phyloP scores from a whole-genome alignment of 768 basidiomycete genomes.

The Asterophora lycoperdoides region DNA sequence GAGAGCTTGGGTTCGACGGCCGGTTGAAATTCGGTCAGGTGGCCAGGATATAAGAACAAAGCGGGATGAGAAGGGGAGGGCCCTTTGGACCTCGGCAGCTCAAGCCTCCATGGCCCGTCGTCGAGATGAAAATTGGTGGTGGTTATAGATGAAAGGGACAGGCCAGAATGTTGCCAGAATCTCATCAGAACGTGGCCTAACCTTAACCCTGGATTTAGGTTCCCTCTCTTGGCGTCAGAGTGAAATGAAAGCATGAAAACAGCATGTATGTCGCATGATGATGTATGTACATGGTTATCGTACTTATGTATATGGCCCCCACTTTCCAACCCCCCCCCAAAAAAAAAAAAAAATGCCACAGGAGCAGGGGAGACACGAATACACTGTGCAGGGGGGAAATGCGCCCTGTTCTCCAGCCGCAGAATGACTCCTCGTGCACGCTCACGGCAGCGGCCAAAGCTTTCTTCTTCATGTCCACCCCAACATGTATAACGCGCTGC shows the following conservation, averaged over 20 bases:
- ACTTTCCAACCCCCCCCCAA: too few relatives aligned
- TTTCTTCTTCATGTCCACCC: too few relatives aligned
- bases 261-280: too few relatives aligned
- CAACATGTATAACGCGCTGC: too few relatives aligned
- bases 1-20: constrained; percentile 19
- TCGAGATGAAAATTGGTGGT: constrained; percentile 13
- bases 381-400: too few relatives aligned
- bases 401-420: not conserved
- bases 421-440: not conserved
- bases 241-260: too few relatives aligned
- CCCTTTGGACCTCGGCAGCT: constrained; percentile 68
- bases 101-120: constrained; percentile 60
- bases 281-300: too few relatives aligned
- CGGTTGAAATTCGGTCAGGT: constrained; percentile 14
- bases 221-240: too few relatives aligned
- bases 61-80: constrained; percentile 59
- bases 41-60: constrained; percentile 26
- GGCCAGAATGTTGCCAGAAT: not conserved
- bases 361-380: too few relatives aligned
- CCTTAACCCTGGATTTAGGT: constrained; percentile 8
- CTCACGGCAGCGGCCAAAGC: too few relatives aligned
- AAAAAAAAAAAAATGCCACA: too few relatives aligned
- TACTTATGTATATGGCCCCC: too few relatives aligned
- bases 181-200: constrained; percentile 8
- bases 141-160: constrained; percentile 1